Percentiles rank a stretch among this genome's conserved stretches.
Evolutionary conservation across 768 basidiomycete species (phyloP).

Genomic region (Zangia roseola): DNA sequence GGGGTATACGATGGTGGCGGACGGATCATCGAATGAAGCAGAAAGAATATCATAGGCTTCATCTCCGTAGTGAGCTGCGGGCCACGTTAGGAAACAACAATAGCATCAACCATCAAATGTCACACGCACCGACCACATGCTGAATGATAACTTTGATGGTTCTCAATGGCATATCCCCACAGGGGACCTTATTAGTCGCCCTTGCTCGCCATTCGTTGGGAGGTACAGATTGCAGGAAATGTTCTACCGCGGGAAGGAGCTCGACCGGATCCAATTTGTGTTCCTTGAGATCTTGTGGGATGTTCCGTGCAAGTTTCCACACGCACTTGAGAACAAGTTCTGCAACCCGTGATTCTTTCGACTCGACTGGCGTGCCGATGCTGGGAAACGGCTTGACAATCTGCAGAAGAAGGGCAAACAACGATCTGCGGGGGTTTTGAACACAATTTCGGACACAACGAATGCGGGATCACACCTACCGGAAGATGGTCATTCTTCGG

Average conservation of each 20-base stretch:
- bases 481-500: slow-evolving; percentile 85
- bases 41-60: slow-evolving; percentile 90
- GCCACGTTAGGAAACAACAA: slow-evolving; percentile 17
- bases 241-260: slow-evolving; percentile 88
- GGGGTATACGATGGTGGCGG: slow-evolving; percentile 94
- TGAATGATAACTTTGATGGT: slow-evolving; percentile 99
- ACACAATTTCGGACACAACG: not conserved
- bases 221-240: slow-evolving; percentile 89
- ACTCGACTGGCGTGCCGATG: slow-evolving; percentile 68
- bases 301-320: slow-evolving; percentile 95
- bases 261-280: slow-evolving; percentile 81
- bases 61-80: slow-evolving; percentile 76
- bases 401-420: slow-evolving; percentile 80
- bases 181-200: slow-evolving; percentile 86
- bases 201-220: slow-evolving; percentile 96
- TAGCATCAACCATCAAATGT: slow-evolving; percentile 1
- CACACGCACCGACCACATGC: slow-evolving; percentile 85
- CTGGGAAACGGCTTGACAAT: slow-evolving; percentile 82
- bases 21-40: slow-evolving; percentile 91
- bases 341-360: slow-evolving; percentile 84
- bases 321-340: slow-evolving; percentile 95
- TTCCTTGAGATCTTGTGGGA: slow-evolving; percentile 87
- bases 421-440: slow-evolving; percentile 32
- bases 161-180: slow-evolving; percentile 96
- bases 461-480: slow-evolving; percentile 47